Evolutionary conservation across 1,139 yeast genomes (phyloP).

Genomic region (Blastobotrys apis): DNA sequence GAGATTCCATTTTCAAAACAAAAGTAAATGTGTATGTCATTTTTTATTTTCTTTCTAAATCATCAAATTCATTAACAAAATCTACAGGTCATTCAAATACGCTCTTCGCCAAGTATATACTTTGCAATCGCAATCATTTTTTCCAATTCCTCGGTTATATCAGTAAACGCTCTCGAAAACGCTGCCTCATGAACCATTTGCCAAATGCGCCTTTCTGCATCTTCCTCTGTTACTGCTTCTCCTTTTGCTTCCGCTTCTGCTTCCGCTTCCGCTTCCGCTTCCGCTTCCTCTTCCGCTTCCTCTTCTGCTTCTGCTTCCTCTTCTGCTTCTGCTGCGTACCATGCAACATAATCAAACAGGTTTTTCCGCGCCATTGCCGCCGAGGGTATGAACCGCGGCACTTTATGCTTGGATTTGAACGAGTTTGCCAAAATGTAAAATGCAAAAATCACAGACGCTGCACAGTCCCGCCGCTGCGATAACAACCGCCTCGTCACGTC

Average conservation of each 20-base stretch:
- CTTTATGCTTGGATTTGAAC: conserved; percentile 36
- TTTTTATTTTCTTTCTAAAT: background rate
- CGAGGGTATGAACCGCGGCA: conserved; percentile 46
- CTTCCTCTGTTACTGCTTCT: conserved; percentile 9
- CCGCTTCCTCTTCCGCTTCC: background rate
- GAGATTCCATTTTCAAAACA: conserved; percentile 5
- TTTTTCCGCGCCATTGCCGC: conserved; percentile 42
- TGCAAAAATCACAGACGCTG: conserved; percentile 43
- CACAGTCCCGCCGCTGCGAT: conserved; percentile 45
- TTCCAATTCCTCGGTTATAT: conserved; percentile 43
- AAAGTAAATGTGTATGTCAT: background rate
- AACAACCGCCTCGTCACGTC: conserved; percentile 39
- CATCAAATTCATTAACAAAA: background rate
- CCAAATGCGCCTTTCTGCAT: conserved; percentile 33
- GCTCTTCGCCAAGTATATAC: conserved; percentile 45
- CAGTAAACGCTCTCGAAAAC: conserved; percentile 46
- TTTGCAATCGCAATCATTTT: conserved; percentile 39
- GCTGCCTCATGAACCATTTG: conserved; percentile 48
- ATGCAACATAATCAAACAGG: conserved; percentile 40
- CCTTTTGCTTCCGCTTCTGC: background rate
- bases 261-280: conserved; percentile 3
- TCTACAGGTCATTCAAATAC: conserved; percentile 4
- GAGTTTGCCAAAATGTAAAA: conserved; percentile 44
- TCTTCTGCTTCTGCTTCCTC: conserved; percentile 4
- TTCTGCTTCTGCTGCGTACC: conserved; percentile 26